Percentiles rank a stretch among this genome's conserved stretches.
phyloP scores from a whole-genome alignment of 2,329 filamentous ascomycete species.

The Phaeosphaeria sp. region DNA sequence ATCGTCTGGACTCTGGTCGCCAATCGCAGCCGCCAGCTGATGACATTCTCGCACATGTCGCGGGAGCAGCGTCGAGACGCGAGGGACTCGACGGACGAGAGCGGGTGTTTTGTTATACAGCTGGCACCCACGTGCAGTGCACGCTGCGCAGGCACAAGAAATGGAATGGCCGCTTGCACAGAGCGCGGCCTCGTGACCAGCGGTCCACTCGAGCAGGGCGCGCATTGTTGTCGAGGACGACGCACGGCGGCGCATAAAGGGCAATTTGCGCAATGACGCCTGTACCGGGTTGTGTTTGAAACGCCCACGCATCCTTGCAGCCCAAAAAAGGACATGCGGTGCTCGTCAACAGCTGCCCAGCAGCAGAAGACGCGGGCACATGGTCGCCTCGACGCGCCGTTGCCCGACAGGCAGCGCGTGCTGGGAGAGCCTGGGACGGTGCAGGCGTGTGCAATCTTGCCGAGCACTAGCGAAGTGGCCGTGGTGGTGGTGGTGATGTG shows the following conservation, averaged over 20 bases:
- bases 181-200: background rate
- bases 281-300: conserved; percentile 34
- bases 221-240: background rate
- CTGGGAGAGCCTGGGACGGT: conserved; percentile 11
- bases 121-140: background rate
- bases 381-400: background rate
- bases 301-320: conserved; percentile 15
- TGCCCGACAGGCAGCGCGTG: conserved; percentile 8
- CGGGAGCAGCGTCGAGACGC: background rate
- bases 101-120: background rate
- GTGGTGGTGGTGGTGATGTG: conserved; percentile 20
- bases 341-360: conserved; percentile 6
- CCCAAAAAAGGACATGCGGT: conserved; percentile 8
- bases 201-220: background rate
- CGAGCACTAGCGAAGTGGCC: too few species aligned
- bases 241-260: conserved; percentile 24
- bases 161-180: background rate
- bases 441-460: conserved; percentile 11
- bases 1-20: conserved; percentile 1
- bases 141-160: background rate
- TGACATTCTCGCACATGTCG: background rate
- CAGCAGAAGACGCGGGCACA: conserved; percentile 4
- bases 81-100: background rate
- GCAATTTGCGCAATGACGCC: conserved; percentile 35
- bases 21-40: background rate